Evolutionary conservation across 495 filamentous ascomycete species (phyloP).

Genomic region (Podospora comata): DNA sequence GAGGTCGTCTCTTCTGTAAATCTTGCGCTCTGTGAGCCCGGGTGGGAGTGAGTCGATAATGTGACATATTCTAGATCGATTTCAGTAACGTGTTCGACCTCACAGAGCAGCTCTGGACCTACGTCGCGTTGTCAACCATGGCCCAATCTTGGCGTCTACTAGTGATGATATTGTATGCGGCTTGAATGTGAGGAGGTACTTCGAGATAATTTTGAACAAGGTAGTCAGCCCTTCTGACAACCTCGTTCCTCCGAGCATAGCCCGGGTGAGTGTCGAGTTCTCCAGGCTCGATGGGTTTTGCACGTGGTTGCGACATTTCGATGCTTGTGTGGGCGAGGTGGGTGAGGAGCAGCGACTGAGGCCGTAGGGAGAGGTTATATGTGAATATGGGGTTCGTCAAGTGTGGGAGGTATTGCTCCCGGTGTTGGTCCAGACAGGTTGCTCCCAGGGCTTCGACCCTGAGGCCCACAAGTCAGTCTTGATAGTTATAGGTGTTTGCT

Average conservation of each 20-base stretch:
- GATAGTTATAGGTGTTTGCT: too few relatives aligned
- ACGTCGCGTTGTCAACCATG: conserved; percentile 2
- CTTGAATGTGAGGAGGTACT: conserved; percentile 14
- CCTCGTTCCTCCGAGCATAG: not conserved
- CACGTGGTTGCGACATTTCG: conserved; percentile 1
- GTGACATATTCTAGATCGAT: conserved; percentile 2
- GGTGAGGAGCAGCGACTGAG: not conserved
- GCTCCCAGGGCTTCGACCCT: too few relatives aligned
- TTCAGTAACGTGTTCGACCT: not conserved
- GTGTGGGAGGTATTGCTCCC: too few relatives aligned
- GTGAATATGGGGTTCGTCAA: not conserved
- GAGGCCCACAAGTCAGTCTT: too few relatives aligned
- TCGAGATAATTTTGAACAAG: conserved; percentile 13
- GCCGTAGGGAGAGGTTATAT: not conserved
- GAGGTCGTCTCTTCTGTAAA: conserved; percentile 2
- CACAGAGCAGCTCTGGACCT: not conserved
- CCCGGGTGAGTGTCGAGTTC: conserved; percentile 1
- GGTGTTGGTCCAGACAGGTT: too few relatives aligned
- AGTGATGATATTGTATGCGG: not conserved
- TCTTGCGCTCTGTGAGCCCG: not conserved
- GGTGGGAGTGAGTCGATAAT: not conserved
- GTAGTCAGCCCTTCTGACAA: conserved; percentile 11
- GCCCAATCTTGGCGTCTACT: not conserved
- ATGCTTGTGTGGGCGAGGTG: not conserved
- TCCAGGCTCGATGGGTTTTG: conserved; percentile 3